Evolutionary conservation across 1,284 basidiomycete species (phyloP).

Genomic region (Coriolopsis trogii): DNA sequence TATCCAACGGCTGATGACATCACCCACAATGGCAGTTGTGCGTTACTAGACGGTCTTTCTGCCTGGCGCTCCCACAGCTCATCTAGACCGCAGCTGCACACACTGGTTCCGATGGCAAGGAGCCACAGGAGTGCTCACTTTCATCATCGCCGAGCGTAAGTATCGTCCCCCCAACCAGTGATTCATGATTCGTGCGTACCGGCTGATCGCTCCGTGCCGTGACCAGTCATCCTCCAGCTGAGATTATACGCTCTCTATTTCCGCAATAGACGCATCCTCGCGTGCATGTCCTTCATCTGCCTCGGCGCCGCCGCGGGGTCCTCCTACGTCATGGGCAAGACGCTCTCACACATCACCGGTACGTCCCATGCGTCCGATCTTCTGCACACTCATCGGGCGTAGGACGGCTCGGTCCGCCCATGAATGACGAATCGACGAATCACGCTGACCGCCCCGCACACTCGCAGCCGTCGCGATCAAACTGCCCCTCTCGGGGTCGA

Average conservation of each 20-base stretch:
- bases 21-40: slow-evolving; percentile 34
- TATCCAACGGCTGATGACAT: background rate
- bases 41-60: slow-evolving; percentile 14
- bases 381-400: background rate
- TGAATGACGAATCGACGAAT: too few relatives aligned
- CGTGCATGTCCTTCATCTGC: slow-evolving; percentile 46
- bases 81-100: slow-evolving; percentile 7
- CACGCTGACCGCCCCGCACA: background rate
- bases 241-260: slow-evolving; percentile 65
- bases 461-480: slow-evolving; percentile 18
- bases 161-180: too few relatives aligned
- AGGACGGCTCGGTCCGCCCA: background rate
- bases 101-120: slow-evolving; percentile 60
- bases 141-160: slow-evolving; percentile 56
- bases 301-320: slow-evolving; percentile 42
- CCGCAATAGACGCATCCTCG: slow-evolving; percentile 51
- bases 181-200: too few relatives aligned
- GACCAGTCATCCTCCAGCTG: slow-evolving; percentile 62
- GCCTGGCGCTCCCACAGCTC: background rate
- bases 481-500: slow-evolving; percentile 29
- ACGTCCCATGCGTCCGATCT: slow-evolving; percentile 7
- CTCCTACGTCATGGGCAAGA: slow-evolving; percentile 49
- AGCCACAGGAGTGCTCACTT: slow-evolving; percentile 54
- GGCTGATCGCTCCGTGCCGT: too few relatives aligned
- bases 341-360: slow-evolving; percentile 42